Evolutionary conservation across 2,329 filamentous ascomycete genomes (phyloP).

Genomic region (Penicillium psychrosexuale): DNA sequence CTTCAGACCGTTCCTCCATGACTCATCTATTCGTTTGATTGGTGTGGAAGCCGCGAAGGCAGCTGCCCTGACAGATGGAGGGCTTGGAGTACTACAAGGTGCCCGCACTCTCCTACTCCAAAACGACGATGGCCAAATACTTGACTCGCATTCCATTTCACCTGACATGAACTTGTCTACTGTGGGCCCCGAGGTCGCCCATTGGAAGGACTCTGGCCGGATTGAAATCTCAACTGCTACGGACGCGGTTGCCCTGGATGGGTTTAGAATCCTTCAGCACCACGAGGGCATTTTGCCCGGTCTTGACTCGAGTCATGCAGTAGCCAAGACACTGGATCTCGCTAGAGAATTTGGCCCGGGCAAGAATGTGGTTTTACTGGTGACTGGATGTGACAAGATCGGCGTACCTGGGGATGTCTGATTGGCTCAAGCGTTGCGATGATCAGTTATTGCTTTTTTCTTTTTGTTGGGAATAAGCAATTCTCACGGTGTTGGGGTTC

Average conservation of each 20-base stretch:
- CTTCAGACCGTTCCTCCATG: constrained; percentile 22
- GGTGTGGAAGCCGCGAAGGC: constrained; percentile 21
- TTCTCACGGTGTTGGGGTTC: background rate
- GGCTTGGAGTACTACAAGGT: constrained; percentile 24
- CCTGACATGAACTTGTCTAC: constrained; percentile 26
- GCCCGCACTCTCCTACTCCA: constrained; percentile 25
- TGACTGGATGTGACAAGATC: constrained; percentile 24
- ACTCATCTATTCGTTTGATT: constrained; percentile 11
- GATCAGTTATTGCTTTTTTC: background rate
- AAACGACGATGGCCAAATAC: constrained; percentile 21
- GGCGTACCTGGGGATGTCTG: constrained; percentile 8
- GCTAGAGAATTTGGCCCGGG: constrained; percentile 21
- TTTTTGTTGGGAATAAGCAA: background rate
- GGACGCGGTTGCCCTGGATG: constrained; percentile 26
- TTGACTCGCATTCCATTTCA: constrained; percentile 25
- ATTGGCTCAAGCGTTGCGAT: background rate
- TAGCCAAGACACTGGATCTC: constrained; percentile 13
- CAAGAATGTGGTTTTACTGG: constrained; percentile 25
- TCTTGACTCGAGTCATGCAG: constrained; percentile 27
- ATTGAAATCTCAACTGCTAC: constrained; percentile 26
- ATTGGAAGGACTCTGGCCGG: constrained; percentile 25
- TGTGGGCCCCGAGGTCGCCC: constrained; percentile 23
- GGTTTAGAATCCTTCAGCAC: constrained; percentile 24
- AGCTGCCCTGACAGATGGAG: constrained; percentile 18
- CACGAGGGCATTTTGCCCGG: constrained; percentile 23